A percentile compares a stretch with the other conserved stretches of the same genome.
phyloP scores from a whole-genome alignment of 2,329 filamentous ascomycete species.

The Torrubiella hemipterigena region DNA sequence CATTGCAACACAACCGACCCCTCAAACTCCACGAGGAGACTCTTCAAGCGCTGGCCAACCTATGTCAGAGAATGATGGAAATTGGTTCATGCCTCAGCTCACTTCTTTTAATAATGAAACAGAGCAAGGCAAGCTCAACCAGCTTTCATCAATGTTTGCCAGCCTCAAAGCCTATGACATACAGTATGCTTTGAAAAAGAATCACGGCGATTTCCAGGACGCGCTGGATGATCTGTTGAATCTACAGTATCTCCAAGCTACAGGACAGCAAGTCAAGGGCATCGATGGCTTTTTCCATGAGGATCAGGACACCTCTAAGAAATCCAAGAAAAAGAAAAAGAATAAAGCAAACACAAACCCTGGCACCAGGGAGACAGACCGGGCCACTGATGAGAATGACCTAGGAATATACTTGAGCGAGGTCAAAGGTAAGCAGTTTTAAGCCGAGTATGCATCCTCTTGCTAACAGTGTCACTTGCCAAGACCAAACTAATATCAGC shows the following conservation, averaged over 20 bases:
- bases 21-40: conserved; percentile 16
- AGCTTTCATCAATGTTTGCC: conserved; percentile 61
- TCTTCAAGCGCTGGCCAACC: conserved; percentile 14
- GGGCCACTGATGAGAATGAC: conserved; percentile 8
- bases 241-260: conserved; percentile 63
- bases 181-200: conserved; percentile 53
- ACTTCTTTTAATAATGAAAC: conserved; percentile 28
- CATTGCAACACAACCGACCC: conserved; percentile 15
- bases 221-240: conserved; percentile 75
- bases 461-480: neutral
- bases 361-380: conserved; percentile 7
- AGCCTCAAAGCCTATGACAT: conserved; percentile 55
- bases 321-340: conserved; percentile 23
- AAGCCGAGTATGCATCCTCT: neutral
- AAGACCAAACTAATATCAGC: conserved; percentile 26
- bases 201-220: conserved; percentile 51
- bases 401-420: conserved; percentile 12
- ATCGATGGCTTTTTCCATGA: conserved; percentile 69
- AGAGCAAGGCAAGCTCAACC: conserved; percentile 47
- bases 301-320: conserved; percentile 31
- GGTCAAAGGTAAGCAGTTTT: conserved; percentile 16
- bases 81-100: conserved; percentile 14
- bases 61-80: conserved; percentile 11
- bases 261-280: conserved; percentile 52
- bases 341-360: too few relatives aligned